A percentile compares a stretch with the other conserved stretches of the same genome.
Evolutionary conservation across 2,329 filamentous ascomycete genomes (phyloP).

Genomic region (Graphilbum fragrans): DNA sequence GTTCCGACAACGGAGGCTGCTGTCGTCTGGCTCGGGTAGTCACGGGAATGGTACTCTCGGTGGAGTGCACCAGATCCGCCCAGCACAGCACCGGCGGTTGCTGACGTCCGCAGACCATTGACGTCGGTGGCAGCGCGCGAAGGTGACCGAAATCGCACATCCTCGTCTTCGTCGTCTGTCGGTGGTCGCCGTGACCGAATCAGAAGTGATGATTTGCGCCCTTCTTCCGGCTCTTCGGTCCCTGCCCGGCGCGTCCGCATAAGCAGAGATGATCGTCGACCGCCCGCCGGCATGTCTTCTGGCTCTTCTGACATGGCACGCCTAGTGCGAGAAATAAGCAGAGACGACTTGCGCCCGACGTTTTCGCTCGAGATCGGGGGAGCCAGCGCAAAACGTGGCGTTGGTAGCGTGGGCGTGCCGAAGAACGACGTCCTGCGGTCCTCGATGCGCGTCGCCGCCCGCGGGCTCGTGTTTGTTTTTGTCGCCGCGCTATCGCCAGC

Average conservation of each 20-base stretch:
- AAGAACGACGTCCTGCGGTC: slow-evolving; percentile 38
- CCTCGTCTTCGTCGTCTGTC: slow-evolving; percentile 35
- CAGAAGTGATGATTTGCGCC: slow-evolving; percentile 34
- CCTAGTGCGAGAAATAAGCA: slow-evolving; percentile 28
- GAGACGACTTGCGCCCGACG: slow-evolving; percentile 38
- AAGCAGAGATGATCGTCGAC: slow-evolving; percentile 30
- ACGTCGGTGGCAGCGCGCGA: slow-evolving; percentile 48
- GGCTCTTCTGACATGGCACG: slow-evolving; percentile 37
- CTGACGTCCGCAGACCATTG: slow-evolving; percentile 18
- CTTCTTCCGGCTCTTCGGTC: slow-evolving; percentile 37
- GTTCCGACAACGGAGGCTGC: neutral
- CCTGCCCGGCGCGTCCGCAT: slow-evolving; percentile 22
- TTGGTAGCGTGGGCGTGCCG: slow-evolving; percentile 29
- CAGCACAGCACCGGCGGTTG: neutral
- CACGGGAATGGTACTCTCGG: slow-evolving; percentile 25
- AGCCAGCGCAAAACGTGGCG: slow-evolving; percentile 27
- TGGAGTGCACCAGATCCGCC: slow-evolving; percentile 11
- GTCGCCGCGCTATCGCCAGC: slow-evolving; percentile 6
- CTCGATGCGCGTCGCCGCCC: slow-evolving; percentile 38
- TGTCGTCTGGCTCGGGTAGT: slow-evolving; percentile 1
- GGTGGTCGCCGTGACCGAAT: slow-evolving; percentile 27
- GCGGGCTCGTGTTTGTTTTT: slow-evolving; percentile 20
- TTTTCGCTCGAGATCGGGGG: slow-evolving; percentile 28
- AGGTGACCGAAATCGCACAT: slow-evolving; percentile 38
- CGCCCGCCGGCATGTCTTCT: slow-evolving; percentile 19